Conservation (phyloP, 2,329 filamentous ascomycete genomes). For the Verticillium nubilum region DNA sequence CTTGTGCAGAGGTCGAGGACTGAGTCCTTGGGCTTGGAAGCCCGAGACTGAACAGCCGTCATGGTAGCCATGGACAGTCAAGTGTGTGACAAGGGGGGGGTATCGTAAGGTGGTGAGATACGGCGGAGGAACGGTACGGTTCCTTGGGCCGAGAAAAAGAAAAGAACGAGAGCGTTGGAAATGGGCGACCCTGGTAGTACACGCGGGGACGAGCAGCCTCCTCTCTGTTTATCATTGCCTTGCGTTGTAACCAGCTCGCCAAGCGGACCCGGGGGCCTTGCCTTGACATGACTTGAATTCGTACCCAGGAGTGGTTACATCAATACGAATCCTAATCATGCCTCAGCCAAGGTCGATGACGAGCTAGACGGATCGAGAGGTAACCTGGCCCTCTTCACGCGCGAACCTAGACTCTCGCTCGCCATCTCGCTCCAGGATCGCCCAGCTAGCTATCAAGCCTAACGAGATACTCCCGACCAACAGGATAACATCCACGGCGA, state of each 20-base stretch:
- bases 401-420: background rate
- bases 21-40: constrained; percentile 18
- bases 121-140: background rate
- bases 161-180: background rate
- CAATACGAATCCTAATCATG: background rate
- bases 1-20: constrained; percentile 48
- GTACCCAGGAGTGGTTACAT: background rate
- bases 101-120: background rate
- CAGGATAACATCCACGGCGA: background rate
- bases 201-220: background rate
- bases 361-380: background rate
- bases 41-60: background rate
- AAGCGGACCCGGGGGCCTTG: background rate
- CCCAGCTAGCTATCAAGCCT: background rate
- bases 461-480: background rate
- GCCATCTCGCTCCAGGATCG: background rate
- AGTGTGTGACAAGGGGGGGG: background rate
- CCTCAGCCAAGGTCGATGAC: background rate
- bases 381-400: too few species aligned
- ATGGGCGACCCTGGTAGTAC: too few species aligned
- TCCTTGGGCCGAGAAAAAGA: background rate
- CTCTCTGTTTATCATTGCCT: background rate
- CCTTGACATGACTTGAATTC: background rate
- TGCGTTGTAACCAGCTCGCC: background rate
- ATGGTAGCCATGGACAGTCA: background rate